Conservation (phyloP, 108 stramenopile species). For the Mayamaea pseudoterrestris region DNA sequence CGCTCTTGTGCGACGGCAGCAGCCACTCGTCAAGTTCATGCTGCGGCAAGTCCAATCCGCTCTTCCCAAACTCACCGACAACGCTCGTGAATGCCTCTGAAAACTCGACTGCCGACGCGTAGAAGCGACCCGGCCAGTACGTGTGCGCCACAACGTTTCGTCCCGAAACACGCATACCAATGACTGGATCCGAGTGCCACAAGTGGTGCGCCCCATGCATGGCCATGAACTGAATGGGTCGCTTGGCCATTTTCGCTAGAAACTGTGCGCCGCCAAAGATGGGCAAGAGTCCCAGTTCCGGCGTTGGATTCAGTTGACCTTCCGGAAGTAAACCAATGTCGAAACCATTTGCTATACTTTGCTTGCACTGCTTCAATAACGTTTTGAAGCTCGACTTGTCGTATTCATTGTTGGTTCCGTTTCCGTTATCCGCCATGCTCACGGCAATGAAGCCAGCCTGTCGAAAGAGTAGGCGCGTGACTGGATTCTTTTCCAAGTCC, state of each 20-base stretch:
- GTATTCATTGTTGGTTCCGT: constrained; percentile 68
- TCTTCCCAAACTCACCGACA: constrained; percentile 64
- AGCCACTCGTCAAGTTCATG: constrained; percentile 16
- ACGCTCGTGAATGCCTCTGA: constrained; percentile 51
- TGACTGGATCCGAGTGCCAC: constrained; percentile 46
- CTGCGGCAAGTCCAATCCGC: constrained; percentile 48
- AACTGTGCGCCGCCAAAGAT: constrained; percentile 62
- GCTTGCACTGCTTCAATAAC: constrained; percentile 42
- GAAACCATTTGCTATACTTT: constrained; percentile 65
- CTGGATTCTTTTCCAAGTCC: constrained; percentile 66
- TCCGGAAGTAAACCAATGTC: constrained; percentile 77
- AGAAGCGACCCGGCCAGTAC: constrained; percentile 43
- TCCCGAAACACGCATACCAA: constrained; percentile 45
- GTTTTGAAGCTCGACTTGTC: constrained; percentile 48
- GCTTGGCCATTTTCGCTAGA: constrained; percentile 45
- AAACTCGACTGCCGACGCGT: constrained; percentile 50
- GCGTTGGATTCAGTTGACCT: constrained; percentile 75
- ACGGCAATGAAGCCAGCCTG: constrained; percentile 78
- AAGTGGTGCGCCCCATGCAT: constrained; percentile 55
- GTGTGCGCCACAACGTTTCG: constrained; percentile 22
- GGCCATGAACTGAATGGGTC: constrained; percentile 71
- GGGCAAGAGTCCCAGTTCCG: constrained; percentile 53
- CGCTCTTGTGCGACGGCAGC: too few relatives aligned
- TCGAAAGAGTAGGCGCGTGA: constrained; percentile 52
- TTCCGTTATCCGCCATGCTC: constrained; percentile 67